These are phyloP conservation scores for Syzygium malaccense DNA, from an alignment of 441 rosid species.

Conservation along the genomic window DNA sequence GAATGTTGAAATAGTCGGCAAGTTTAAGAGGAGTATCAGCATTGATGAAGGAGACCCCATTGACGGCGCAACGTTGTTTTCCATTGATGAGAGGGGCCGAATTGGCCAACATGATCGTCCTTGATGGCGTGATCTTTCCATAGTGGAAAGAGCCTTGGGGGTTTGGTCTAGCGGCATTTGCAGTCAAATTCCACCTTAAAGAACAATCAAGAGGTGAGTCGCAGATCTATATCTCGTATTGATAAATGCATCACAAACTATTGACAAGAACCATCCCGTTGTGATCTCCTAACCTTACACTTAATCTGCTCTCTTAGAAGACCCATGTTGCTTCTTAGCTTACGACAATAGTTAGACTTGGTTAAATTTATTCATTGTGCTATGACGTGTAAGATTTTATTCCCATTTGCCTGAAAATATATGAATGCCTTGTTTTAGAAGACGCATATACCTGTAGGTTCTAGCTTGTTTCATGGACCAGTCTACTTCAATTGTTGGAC, in stretches of 20 bases:
- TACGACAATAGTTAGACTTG: neutral
- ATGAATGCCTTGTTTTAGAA: neutral
- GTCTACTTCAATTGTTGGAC: conserved; percentile 35
- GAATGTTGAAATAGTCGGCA: conserved; percentile 70
- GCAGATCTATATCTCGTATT: neutral
- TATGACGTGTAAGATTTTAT: neutral
- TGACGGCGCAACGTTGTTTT: conserved; percentile 72
- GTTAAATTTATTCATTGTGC: neutral
- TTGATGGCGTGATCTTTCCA: conserved; percentile 52
- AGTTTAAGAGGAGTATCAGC: conserved; percentile 86
- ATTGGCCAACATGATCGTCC: conserved; percentile 51
- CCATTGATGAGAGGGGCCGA: conserved; percentile 71
- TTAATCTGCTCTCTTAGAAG: neutral
- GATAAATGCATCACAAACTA: neutral
- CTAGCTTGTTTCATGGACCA: conserved; percentile 93
- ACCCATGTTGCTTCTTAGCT: neutral
- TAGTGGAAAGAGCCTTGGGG: conserved; percentile 95
- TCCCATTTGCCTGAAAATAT: neutral
- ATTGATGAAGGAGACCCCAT: conserved; percentile 57
- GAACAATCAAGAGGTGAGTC: neutral
- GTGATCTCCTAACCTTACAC: neutral
- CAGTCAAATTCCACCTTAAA: conserved; percentile 84
- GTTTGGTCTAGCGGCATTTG: conserved; percentile 92
- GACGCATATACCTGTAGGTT: conserved; percentile 47
- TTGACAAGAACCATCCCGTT: neutral